Conservation (phyloP, 805 yeast genomes). For the Candida silvatica region DNA sequence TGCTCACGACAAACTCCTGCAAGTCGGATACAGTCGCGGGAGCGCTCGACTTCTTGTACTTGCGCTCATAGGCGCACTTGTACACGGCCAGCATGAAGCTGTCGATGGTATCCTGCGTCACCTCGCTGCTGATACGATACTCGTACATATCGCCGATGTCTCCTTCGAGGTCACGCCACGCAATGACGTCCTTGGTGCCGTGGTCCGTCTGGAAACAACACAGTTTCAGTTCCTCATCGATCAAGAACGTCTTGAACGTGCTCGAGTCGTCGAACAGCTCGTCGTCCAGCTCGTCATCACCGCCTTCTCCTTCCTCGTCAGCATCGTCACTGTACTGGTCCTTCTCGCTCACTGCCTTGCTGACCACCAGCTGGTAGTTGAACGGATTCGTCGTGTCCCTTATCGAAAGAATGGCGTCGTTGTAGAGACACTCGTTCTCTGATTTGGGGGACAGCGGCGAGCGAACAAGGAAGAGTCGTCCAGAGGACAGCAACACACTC, state of each 20-base stretch:
- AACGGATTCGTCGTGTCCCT: constrained; percentile 58
- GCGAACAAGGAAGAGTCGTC: constrained; percentile 67
- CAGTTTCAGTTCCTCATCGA: constrained; percentile 53
- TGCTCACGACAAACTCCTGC: constrained; percentile 44
- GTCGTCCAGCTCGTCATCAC: constrained; percentile 27
- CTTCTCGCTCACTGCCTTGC: constrained; percentile 60
- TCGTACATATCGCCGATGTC: constrained; percentile 81
- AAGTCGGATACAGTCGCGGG: constrained; percentile 39
- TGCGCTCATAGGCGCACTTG: constrained; percentile 69
- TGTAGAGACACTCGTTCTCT: constrained; percentile 72
- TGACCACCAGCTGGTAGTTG: constrained; percentile 63
- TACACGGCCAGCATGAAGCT: constrained; percentile 54
- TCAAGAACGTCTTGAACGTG: constrained; percentile 67
- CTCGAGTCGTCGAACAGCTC: constrained; percentile 25
- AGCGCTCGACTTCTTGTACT: constrained; percentile 47
- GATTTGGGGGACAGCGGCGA: constrained; percentile 81
- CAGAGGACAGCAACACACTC: constrained; percentile 64
- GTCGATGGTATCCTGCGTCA: constrained; percentile 47
- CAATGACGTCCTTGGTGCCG: constrained; percentile 41
- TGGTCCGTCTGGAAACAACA: constrained; percentile 37
- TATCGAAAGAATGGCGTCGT: constrained; percentile 70
- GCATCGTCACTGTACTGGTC: constrained; percentile 43
- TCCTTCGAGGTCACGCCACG: constrained; percentile 82
- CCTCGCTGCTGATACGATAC: constrained; percentile 58
- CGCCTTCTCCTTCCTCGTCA: constrained; percentile 38